Evolutionary conservation across 108 stramenopile species (phyloP).

Genomic region (Nitzschia putrida): DNA sequence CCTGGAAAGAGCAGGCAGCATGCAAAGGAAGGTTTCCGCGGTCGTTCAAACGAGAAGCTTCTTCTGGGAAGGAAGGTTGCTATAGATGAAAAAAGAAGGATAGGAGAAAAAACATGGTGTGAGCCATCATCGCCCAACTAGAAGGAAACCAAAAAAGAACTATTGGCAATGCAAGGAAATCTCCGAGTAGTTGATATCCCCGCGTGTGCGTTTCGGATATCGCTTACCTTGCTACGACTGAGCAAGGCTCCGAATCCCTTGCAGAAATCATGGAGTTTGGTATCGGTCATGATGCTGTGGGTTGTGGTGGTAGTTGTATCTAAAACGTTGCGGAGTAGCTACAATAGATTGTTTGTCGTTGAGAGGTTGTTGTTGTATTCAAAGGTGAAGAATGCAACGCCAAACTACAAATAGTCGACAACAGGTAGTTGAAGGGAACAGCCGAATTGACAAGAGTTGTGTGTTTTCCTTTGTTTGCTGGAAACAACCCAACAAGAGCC

Average conservation of each 20-base stretch:
- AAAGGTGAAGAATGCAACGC: no score
- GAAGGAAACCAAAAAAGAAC: neutral
- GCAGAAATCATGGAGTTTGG: constrained; percentile 84
- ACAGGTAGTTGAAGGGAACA: no score
- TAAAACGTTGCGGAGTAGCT: no score
- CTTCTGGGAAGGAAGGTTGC: constrained; percentile 85
- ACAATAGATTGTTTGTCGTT: no score
- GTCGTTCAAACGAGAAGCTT: constrained; percentile 83
- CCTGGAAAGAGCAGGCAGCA: constrained; percentile 86
- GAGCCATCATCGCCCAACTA: neutral
- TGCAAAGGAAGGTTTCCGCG: constrained; percentile 89
- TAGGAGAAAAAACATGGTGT: neutral
- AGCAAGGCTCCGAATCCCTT: constrained; percentile 88
- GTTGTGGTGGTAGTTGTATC: no score
- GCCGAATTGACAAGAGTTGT: no score
- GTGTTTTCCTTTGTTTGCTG: no score
- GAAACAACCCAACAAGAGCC: no score
- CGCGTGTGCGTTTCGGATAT: neutral
- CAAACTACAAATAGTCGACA: no score
- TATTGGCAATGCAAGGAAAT: neutral
- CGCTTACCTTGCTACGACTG: constrained; percentile 80
- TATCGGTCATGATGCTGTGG: constrained; percentile 69
- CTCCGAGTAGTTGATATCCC: neutral
- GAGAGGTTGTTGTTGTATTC: no score
- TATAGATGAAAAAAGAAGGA: constrained; percentile 23